These are phyloP conservation scores for Globisporangium canariense DNA, from an alignment of 352 stramenopile species.

Conservation along the genomic window DNA sequence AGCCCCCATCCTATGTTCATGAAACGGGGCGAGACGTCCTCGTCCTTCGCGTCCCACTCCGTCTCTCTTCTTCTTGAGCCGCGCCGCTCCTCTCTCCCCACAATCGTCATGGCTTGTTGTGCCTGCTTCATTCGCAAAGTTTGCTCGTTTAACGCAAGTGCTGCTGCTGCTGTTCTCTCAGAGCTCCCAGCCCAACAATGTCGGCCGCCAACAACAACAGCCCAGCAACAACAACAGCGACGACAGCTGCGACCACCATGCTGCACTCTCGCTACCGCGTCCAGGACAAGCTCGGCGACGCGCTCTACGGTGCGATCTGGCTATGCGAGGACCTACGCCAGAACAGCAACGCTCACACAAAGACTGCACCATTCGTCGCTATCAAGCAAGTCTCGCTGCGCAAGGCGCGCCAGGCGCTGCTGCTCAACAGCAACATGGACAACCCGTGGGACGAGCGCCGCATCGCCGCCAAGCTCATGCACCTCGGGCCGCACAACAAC, in stretches of 20 bases:
- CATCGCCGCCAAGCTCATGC: conserved; percentile 21
- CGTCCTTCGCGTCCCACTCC: too few species aligned
- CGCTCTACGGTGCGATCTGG: conserved; percentile 42
- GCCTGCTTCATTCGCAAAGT: not conserved
- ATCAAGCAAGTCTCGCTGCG: conserved; percentile 46
- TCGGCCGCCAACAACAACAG: not conserved
- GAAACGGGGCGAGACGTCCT: too few species aligned
- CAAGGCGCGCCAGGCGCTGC: conserved; percentile 23
- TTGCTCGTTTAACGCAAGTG: too few species aligned
- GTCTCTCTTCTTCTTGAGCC: too few species aligned
- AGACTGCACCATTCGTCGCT: conserved; percentile 23
- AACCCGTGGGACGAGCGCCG: conserved; percentile 43
- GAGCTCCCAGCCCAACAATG: not conserved
- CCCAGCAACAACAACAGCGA: not conserved
- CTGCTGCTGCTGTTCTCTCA: too few species aligned
- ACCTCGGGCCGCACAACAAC: conserved; percentile 31
- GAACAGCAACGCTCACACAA: conserved; percentile 17
- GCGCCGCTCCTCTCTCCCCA: too few species aligned
- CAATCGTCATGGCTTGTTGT: not conserved
- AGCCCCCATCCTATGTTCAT: too few species aligned
- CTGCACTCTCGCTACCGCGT: conserved; percentile 22
- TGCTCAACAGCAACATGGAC: conserved; percentile 29
- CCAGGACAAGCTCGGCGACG: conserved; percentile 25
- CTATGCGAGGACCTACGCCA: conserved; percentile 35
- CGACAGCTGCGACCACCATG: not conserved